Evolutionary conservation across 192 early-diverging fungal species (phyloP).

Genomic region (Dimargaris cristalligena): DNA sequence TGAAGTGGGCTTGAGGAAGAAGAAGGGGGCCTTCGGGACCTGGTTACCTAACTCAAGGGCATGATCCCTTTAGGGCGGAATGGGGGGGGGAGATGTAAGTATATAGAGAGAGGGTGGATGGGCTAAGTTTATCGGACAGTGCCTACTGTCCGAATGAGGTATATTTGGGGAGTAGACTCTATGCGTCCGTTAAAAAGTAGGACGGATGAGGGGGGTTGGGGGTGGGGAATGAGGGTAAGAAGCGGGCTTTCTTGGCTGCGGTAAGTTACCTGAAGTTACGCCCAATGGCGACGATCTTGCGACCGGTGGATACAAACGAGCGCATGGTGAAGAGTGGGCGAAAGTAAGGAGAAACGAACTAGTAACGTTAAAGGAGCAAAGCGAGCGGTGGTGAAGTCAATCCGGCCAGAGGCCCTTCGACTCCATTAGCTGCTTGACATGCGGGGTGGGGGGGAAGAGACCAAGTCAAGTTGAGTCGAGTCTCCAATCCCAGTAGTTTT

Average conservation of each 20-base stretch:
- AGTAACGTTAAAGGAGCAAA: no score
- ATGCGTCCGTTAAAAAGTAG: background rate
- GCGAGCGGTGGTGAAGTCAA: no score
- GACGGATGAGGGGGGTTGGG: no score
- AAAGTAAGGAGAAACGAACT: background rate
- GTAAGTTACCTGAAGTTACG: conserved; percentile 59
- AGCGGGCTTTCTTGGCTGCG: conserved; percentile 7
- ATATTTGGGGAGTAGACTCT: background rate
- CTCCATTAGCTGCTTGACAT: no score
- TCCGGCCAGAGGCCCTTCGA: no score
- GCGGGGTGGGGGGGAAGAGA: background rate
- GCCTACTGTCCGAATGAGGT: background rate
- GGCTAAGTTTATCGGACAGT: background rate
- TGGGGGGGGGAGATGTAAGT: background rate
- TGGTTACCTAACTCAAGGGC: conserved; percentile 86
- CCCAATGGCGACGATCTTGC: conserved; percentile 89
- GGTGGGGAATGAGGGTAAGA: background rate
- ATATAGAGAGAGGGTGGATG: background rate
- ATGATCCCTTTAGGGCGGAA: conserved; percentile 47
- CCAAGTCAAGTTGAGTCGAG: background rate
- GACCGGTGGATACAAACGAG: conserved; percentile 36
- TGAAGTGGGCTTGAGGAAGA: conserved; percentile 87
- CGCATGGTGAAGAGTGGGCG: conserved; percentile 17
- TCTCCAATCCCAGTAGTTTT: no score
- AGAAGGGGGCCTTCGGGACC: conserved; percentile 75